Percentiles rank a stretch among this genome's conserved stretches.
phyloP scores from a whole-genome alignment of 106 monocot species.

The Dendrobium officinale region DNA sequence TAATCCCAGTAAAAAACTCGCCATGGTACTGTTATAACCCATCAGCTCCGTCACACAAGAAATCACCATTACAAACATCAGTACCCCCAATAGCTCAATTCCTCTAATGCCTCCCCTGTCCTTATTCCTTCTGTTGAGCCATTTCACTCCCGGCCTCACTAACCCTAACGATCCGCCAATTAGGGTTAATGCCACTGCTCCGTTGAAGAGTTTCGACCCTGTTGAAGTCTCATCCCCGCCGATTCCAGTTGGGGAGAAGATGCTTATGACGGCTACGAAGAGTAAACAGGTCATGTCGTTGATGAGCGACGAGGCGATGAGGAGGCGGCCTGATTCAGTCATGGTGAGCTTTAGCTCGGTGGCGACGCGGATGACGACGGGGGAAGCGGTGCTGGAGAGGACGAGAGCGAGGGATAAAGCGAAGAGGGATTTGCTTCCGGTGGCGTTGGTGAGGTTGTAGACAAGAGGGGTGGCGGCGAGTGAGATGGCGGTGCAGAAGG shows the following conservation, averaged over 20 bases:
- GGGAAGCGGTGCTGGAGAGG: slow-evolving; percentile 31
- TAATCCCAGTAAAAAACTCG: slow-evolving; percentile 48
- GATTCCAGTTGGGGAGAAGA: background rate
- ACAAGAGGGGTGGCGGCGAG: background rate
- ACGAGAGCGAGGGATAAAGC: slow-evolving; percentile 7
- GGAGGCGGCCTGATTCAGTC: slow-evolving; percentile 31
- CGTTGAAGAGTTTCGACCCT: background rate
- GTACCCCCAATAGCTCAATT: background rate
- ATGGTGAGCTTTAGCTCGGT: slow-evolving; percentile 30
- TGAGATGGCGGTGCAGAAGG: background rate
- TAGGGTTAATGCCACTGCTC: background rate
- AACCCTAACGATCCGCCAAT: too few relatives aligned
- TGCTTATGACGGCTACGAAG: background rate
- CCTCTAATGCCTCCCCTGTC: background rate
- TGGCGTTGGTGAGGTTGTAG: background rate
- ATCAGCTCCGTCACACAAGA: slow-evolving; percentile 28
- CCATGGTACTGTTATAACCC: slow-evolving; percentile 46
- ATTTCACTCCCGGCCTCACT: background rate
- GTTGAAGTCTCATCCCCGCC: background rate
- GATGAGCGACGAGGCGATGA: slow-evolving; percentile 25
- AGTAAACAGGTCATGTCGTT: slow-evolving; percentile 23
- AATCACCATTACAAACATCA: slow-evolving; percentile 16
- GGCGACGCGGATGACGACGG: slow-evolving; percentile 25
- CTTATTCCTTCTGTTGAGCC: background rate
- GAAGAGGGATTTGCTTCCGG: background rate